Percentiles rank a stretch among this genome's conserved stretches.
Conservation (phyloP, 2,329 filamentous ascomycete genomes). For the Scytalidium sp. region DNA sequence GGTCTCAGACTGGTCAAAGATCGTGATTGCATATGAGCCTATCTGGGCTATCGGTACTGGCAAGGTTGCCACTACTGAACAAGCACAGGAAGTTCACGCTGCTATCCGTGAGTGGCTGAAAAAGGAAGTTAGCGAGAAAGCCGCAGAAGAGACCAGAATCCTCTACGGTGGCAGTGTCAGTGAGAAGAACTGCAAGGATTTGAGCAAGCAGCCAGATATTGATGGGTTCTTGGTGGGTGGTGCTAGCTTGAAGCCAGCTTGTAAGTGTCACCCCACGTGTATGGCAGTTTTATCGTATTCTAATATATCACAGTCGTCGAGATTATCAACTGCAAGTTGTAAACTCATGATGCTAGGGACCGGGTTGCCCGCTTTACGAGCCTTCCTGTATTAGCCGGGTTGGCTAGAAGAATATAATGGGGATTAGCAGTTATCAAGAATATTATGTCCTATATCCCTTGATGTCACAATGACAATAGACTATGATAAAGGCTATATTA, state of each 20-base stretch:
- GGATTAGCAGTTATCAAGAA: too few relatives aligned
- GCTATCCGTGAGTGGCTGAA: conserved; percentile 89
- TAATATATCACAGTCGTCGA: conserved; percentile 50
- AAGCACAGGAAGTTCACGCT: conserved; percentile 92
- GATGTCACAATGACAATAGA: too few relatives aligned
- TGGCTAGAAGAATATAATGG: too few relatives aligned
- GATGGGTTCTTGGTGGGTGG: conserved; percentile 97
- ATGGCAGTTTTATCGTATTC: conserved; percentile 1
- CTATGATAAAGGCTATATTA: too few relatives aligned
- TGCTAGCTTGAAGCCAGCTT: conserved; percentile 94
- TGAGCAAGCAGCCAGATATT: conserved; percentile 90
- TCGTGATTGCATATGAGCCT: conserved; percentile 97
- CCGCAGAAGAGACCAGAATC: conserved; percentile 84
- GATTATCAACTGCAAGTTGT: conserved; percentile 60
- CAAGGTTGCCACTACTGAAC: conserved; percentile 83
- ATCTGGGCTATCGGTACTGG: conserved; percentile 97
- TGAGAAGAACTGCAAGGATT: conserved; percentile 96
- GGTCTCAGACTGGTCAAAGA: conserved; percentile 84
- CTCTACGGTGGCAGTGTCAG: conserved; percentile 96
- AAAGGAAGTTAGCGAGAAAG: conserved; percentile 69
- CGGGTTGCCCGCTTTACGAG: too few relatives aligned
- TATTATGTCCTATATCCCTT: too few relatives aligned
- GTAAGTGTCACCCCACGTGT: conserved; percentile 48
- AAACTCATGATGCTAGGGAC: conserved; percentile 15
- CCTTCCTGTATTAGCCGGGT: too few relatives aligned